A percentile compares a stretch with the other conserved stretches of the same genome.
These are phyloP conservation scores for Petasospora rhodanensis DNA, from an alignment of 1,139 yeast species.

Conservation along the genomic window DNA sequence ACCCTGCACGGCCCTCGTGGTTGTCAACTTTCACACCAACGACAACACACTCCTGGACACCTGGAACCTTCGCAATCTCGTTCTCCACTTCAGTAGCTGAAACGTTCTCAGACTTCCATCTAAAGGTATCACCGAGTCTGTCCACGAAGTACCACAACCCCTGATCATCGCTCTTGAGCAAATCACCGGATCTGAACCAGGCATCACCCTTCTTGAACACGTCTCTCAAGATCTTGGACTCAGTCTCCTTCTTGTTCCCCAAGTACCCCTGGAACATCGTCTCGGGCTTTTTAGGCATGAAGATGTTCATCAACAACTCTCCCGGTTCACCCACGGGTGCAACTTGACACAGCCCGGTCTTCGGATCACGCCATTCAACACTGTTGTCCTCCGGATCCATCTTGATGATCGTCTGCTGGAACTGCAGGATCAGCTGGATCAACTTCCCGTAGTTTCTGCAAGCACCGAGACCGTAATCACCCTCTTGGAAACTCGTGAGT, in stretches of 20 bases:
- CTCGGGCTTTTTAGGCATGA: conserved; percentile 58
- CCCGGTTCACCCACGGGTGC: conserved; percentile 69
- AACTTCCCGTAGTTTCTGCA: conserved; percentile 78
- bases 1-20: conserved; percentile 95
- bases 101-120: conserved; percentile 97
- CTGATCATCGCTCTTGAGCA: conserved; percentile 63
- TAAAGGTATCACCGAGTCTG: conserved; percentile 90
- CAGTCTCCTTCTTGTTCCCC: conserved; percentile 75
- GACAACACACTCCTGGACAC: conserved; percentile 67
- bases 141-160: conserved; percentile 83
- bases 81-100: conserved; percentile 92
- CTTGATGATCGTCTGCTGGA: conserved; percentile 58
- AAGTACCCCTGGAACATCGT: conserved; percentile 87
- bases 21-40: conserved; percentile 86
- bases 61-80: conserved; percentile 35
- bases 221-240: conserved; percentile 64
- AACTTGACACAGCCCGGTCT: conserved; percentile 56
- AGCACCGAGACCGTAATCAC: conserved; percentile 84
- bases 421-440: conserved; percentile 48
- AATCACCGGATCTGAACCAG: conserved; percentile 86
- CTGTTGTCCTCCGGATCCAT: conserved; percentile 83
- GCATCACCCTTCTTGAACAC: conserved; percentile 88
- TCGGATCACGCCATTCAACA: conserved; percentile 63
- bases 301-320: conserved; percentile 74
- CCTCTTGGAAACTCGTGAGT: conserved; percentile 74